A percentile compares a stretch with the other conserved stretches of the same genome.
phyloP scores from a whole-genome alignment of 2,329 filamentous ascomycete genomes.

The Trichophyton verrucosum region DNA sequence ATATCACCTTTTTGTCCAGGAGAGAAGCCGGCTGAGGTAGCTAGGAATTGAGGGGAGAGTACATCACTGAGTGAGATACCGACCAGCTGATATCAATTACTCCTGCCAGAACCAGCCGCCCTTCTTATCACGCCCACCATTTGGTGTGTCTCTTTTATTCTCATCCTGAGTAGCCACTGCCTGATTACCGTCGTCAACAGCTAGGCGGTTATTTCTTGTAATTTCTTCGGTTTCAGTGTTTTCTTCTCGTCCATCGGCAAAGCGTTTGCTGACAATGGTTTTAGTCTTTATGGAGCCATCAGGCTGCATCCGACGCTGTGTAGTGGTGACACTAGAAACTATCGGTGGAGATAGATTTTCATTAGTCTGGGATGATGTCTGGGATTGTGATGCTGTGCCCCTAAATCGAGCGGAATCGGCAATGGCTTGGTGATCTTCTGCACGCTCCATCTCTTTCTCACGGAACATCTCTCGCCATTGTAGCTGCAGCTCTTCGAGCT shows the following conservation, averaged over 20 bases:
- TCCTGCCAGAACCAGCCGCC: conserved; percentile 31
- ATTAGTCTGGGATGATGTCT: background rate
- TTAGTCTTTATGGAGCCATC: conserved; percentile 49
- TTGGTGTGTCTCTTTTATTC: background rate
- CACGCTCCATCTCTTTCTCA: conserved; percentile 12
- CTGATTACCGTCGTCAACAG: background rate
- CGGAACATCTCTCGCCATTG: conserved; percentile 6
- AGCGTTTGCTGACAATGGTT: conserved; percentile 45
- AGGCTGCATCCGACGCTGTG: conserved; percentile 41
- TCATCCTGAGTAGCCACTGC: background rate
- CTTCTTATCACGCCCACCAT: background rate
- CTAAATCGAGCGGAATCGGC: background rate
- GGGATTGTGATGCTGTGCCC: background rate
- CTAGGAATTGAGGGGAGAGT: background rate
- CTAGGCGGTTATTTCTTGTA: conserved; percentile 3
- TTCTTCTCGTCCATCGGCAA: conserved; percentile 49
- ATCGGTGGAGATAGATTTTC: conserved; percentile 21
- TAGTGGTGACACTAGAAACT: conserved; percentile 46
- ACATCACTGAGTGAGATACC: background rate
- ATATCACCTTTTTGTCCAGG: background rate
- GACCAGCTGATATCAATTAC: conserved; percentile 11
- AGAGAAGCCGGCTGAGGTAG: background rate
- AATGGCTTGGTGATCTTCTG: background rate
- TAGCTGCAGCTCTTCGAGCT: conserved; percentile 13
- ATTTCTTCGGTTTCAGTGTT: conserved; percentile 36